A percentile compares a stretch with the other conserved stretches of the same genome.
These are phyloP conservation scores for Penicillium nucicola DNA, from an alignment of 495 filamentous ascomycete genomes.

Conservation along the genomic window DNA sequence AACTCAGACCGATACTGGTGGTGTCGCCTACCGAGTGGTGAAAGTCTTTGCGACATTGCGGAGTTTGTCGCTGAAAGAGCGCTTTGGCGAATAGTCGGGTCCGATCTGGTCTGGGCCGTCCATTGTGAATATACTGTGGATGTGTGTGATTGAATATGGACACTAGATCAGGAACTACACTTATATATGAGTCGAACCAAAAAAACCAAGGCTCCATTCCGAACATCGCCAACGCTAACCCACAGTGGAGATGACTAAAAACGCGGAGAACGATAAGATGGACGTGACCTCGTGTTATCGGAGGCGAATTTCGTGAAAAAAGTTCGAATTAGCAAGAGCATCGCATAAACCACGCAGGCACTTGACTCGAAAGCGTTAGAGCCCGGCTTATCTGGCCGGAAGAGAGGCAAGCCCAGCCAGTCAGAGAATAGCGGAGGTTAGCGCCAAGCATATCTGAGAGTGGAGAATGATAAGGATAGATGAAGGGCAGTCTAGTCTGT, in stretches of 20 bases:
- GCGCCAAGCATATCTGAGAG: neutral
- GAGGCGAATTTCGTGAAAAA: neutral
- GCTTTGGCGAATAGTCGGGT: conserved; percentile 41
- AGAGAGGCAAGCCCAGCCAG: too few relatives aligned
- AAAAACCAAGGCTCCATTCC: neutral
- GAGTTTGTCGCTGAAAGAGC: conserved; percentile 32
- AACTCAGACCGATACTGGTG: neutral
- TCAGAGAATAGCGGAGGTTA: neutral
- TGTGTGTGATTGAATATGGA: neutral
- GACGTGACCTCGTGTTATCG: neutral
- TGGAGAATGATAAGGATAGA: neutral
- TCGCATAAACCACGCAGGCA: conserved; percentile 11
- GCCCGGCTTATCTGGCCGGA: neutral
- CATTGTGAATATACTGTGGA: conserved; percentile 24
- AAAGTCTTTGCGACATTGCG: conserved; percentile 39
- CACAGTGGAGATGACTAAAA: conserved; percentile 1
- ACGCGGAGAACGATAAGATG: neutral
- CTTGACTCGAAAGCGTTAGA: neutral
- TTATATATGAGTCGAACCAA: neutral
- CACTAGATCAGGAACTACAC: neutral
- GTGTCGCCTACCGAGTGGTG: conserved; percentile 45
- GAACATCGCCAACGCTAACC: neutral
- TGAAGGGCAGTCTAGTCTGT: neutral
- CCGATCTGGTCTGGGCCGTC: conserved; percentile 52
- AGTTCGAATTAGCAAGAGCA: conserved; percentile 18